Base-by-base conservation (phyloP, 2,329 filamentous ascomycete species). In the Exophiala mesophila region DNA sequence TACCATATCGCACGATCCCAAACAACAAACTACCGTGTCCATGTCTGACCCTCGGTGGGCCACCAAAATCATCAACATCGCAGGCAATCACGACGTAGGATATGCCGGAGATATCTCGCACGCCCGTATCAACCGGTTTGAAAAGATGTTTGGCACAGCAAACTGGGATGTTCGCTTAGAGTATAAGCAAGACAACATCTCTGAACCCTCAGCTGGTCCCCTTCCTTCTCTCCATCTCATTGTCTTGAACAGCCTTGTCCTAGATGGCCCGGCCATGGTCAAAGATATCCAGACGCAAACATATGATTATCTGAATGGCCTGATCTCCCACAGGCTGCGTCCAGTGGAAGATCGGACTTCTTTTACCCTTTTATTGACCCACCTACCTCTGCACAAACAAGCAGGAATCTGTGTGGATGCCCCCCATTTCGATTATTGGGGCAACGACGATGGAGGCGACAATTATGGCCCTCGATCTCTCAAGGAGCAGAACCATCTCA, bases 51-150 rank as follows among this genome's bases (percentile, higher is more conserved):
- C 47, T 6, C 63, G 65, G 2, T 97, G 92, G 92, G 65, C 72
- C n/a, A 74, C 71, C 29, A 77, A 84, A 41, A 73, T 96, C 50
- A 88, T 98, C 61, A 94, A 95, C 55, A 79, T 97, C 18, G 88
- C 82, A 0, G 92, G 92, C 1, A 98, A 98, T 59, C 92, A 98
- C 61, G 92, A 98, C 63, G 82, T 98, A 58, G 92, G 92, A 23
- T 98, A 98, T 61, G 88, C 89, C 0, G 92, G 92, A 3, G 92
- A 98, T 63, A 74, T 97, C 48, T 88, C 83, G 29, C 67, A 74
- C n/a, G 73, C 79, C 48, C 79, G 88, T 3, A 72, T 96, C 41
- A 71, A 78, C 19, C 78, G 92, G 1, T 98, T 97, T 60, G 88
- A 95, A 65, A 73, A 75, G 16, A 76, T 77, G 1, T 98, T 94